phyloP scores from a whole-genome alignment of 1,139 yeast genomes.

The Blastobotrys aristatus region DNA sequence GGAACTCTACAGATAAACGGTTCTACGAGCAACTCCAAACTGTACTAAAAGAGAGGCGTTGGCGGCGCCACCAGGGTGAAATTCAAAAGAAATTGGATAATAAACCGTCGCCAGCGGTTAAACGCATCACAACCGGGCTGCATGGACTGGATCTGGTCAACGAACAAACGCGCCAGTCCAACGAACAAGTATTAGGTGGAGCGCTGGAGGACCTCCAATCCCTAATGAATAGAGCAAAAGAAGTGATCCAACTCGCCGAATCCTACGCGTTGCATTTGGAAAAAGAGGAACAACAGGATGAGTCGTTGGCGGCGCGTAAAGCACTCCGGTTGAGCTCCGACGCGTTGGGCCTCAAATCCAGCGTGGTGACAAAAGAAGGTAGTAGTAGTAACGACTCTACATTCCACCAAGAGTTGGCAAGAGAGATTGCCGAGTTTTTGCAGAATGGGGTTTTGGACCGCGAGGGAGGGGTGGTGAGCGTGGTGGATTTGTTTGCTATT shows the following conservation, averaged over 20 bases:
- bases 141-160: conserved; percentile 63
- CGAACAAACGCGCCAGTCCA: conserved; percentile 52
- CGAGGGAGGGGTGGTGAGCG: conserved; percentile 53
- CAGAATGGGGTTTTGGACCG: conserved; percentile 37
- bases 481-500: conserved; percentile 55
- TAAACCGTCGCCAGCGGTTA: background rate
- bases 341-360: conserved; percentile 33
- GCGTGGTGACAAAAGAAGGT: conserved; percentile 36
- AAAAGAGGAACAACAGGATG: conserved; percentile 19
- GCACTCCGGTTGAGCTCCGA: conserved; percentile 31
- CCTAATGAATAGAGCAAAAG: conserved; percentile 71
- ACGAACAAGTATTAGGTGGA: conserved; percentile 57
- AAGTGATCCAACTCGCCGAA: conserved; percentile 56
- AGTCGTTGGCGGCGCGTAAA: conserved; percentile 24
- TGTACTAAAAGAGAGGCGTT: conserved; percentile 24
- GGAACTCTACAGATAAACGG: conserved; percentile 31
- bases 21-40: conserved; percentile 30
- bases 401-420: conserved; percentile 46
- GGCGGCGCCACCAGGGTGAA: too few species aligned
- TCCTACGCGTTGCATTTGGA: conserved; percentile 40
- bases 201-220: conserved; percentile 77
- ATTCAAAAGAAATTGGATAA: too few species aligned
- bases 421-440: conserved; percentile 56
- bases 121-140: conserved; percentile 44
- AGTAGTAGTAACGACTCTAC: conserved; percentile 29